These are phyloP conservation scores for Verticillium alfalfae DNA, from an alignment of 2,329 filamentous ascomycete genomes.

Conservation along the genomic window DNA sequence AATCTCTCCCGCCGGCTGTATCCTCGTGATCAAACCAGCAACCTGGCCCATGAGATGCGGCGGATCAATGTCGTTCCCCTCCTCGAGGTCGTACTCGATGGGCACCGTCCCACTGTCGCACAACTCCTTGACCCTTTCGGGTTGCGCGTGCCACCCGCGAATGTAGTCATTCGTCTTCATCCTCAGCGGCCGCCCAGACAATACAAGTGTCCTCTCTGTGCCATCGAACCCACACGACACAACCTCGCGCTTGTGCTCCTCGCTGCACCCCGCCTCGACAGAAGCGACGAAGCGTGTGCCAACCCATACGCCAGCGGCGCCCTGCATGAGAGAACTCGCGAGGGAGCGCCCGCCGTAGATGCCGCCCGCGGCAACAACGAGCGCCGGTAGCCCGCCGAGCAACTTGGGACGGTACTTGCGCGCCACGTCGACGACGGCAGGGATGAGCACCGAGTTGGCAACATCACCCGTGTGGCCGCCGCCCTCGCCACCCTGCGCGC, in stretches of 20 bases:
- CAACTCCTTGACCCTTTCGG: constrained; percentile 68
- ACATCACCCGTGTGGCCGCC: constrained; percentile 91
- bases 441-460: constrained; percentile 79
- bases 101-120: constrained; percentile 75
- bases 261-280: constrained; percentile 73
- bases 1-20: constrained; percentile 79
- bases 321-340: constrained; percentile 79
- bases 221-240: constrained; percentile 74
- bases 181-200: constrained; percentile 76
- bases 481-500: constrained; percentile 87
- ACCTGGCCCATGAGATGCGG: constrained; percentile 95
- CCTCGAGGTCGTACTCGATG: constrained; percentile 74
- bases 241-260: constrained; percentile 78
- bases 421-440: constrained; percentile 81
- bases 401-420: constrained; percentile 61
- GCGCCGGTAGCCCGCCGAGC: constrained; percentile 62
- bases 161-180: constrained; percentile 82
- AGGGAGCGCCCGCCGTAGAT: constrained; percentile 78
- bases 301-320: constrained; percentile 87
- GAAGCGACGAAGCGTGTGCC: constrained; percentile 87
- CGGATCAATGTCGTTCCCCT: constrained; percentile 75
- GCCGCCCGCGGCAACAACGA: constrained; percentile 86
- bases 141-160: constrained; percentile 70
- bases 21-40: constrained; percentile 67
- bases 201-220: constrained; percentile 75